Evolutionary conservation across 129 eudicot species (phyloP), one percentile per base, ranked within the genome.

Genomic region (Artemisia tridentata): DNA sequence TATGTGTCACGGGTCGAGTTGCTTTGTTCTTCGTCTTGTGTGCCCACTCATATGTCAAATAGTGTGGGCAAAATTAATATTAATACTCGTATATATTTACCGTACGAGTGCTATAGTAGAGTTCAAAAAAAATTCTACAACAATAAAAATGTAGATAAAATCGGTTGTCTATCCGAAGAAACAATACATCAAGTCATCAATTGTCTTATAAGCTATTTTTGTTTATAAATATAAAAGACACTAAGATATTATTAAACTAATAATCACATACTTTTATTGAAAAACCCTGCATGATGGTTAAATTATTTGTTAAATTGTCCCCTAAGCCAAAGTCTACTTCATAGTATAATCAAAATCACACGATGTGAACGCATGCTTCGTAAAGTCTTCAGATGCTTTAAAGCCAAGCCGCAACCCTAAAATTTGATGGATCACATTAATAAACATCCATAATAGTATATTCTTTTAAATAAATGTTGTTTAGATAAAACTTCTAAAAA

Each of bases 361-460:
- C 46, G 48, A 58, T 74, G 64, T 43, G 65, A 74, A 74, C 63
- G 78, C 78, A 56, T 74, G 78, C 65, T 65, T 27, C 56, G 1
- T 65, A 65, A 57, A 21, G 72, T 65, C 66, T 65, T 31, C 43
- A 55, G 67, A 23, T 66, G 73, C 79, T 67, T 65, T 55, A 65
- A 75, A 72, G 50, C 50, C 52, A 27, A 61, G 77, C 52, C 69
- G 73, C 50, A 66, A 55, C 17, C 59, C 73, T 67, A 66, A 7
- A 53, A 47, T 65, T 47, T 27, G 16, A 72, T 62, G 60, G 61
- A 48, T 51, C 69, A 21, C 1, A 21, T 1, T 21, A 21, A 21
- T 21, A 1, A 21, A 0, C 23, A 0, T 0, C 0, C 0, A 1
- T 1, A 21, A 1, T 1, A 0, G 23, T 21, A 0, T 0, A 21